Conservation (phyloP, 2,329 filamentous ascomycete species). For the Sclerotinia subarctica region DNA sequence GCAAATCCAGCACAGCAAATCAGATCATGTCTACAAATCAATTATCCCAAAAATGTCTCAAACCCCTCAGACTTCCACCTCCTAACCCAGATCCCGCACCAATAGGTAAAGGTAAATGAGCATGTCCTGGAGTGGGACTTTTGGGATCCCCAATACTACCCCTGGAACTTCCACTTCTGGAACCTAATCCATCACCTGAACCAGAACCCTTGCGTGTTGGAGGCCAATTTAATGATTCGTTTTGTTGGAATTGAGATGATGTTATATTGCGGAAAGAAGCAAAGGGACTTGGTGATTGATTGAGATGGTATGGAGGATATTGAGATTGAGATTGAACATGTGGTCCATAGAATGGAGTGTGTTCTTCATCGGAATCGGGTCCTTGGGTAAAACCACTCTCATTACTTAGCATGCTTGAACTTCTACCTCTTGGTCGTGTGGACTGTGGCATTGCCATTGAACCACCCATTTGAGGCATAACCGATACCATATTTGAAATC, state of each 20-base stretch:
- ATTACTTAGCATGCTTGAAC: conserved; percentile 65
- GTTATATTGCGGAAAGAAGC: conserved; percentile 1
- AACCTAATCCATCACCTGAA: conserved; percentile 34
- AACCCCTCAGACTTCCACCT: conserved; percentile 1
- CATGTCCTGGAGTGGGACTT: conserved; percentile 44
- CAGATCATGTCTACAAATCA: conserved; percentile 1
- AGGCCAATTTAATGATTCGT: not conserved
- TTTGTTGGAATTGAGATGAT: not conserved
- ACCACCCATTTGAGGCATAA: not conserved
- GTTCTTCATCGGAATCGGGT: conserved; percentile 42
- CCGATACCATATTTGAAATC: not conserved
- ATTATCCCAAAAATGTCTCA: conserved; percentile 12
- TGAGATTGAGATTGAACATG: conserved; percentile 12
- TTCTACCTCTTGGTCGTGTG: conserved; percentile 40
- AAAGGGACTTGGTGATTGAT: conserved; percentile 17
- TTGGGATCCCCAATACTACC: conserved; percentile 51
- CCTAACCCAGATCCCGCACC: conserved; percentile 2
- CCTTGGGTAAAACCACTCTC: conserved; percentile 65
- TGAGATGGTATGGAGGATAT: conserved; percentile 3
- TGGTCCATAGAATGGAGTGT: conserved; percentile 4
- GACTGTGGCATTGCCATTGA: conserved; percentile 9
- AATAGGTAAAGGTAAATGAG: conserved; percentile 3
- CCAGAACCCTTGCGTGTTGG: conserved; percentile 16
- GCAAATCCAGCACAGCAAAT: not conserved
- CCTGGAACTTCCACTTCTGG: conserved; percentile 42